Conservation (phyloP, 2,329 filamentous ascomycete genomes). For the Pseudogymnoascus pannorum region DNA sequence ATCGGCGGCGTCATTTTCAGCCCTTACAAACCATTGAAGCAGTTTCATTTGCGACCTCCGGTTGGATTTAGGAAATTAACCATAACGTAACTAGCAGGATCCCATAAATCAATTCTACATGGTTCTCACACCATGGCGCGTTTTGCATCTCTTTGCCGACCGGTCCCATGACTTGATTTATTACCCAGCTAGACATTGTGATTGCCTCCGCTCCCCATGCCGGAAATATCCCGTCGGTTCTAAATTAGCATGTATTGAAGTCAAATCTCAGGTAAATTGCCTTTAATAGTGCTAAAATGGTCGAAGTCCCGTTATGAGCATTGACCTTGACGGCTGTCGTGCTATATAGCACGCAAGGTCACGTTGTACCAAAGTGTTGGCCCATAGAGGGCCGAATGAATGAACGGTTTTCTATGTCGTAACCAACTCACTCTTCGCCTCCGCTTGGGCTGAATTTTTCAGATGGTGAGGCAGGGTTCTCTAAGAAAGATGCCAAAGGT, state of each 20-base stretch:
- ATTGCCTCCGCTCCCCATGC: neutral
- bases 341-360: neutral
- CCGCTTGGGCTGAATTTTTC: neutral
- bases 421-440: neutral
- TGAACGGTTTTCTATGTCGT: neutral
- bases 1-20: neutral
- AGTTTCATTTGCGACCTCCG: neutral
- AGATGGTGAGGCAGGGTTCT: neutral
- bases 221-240: neutral
- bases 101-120: slow-evolving; percentile 58
- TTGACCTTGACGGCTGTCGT: neutral
- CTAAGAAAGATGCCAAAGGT: neutral
- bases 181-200: neutral
- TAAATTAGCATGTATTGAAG: neutral
- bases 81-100: slow-evolving; percentile 39
- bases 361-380: neutral
- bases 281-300: neutral
- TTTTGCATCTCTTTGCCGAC: slow-evolving; percentile 41
- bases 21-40: neutral
- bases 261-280: neutral
- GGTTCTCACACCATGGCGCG: slow-evolving; percentile 51
- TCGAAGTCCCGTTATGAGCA: neutral
- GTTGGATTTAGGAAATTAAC: neutral
- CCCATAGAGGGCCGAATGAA: neutral
- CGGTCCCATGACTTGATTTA: slow-evolving; percentile 9